Percentiles rank a stretch among this genome's conserved stretches.
These are phyloP conservation scores for Euphorbia schlechtendalii DNA, from an alignment of 441 rosid species.

Conservation along the genomic window DNA sequence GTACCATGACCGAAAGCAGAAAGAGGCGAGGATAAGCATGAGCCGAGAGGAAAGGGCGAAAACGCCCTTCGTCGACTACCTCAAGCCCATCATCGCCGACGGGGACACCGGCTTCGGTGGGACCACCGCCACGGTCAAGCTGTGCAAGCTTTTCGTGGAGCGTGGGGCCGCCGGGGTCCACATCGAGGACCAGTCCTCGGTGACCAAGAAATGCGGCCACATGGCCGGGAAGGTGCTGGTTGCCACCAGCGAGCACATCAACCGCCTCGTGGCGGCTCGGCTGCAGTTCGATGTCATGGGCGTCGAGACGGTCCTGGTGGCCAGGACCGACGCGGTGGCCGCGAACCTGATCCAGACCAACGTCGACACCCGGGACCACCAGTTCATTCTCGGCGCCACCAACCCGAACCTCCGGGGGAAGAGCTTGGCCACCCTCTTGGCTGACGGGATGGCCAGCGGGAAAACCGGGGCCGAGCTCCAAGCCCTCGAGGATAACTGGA, in stretches of 20 bases:
- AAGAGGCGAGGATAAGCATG: slow-evolving; percentile 88
- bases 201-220: slow-evolving; percentile 90
- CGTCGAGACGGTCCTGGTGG: slow-evolving; percentile 77
- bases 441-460: slow-evolving; percentile 66
- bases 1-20: slow-evolving; percentile 87
- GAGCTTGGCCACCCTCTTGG: slow-evolving; percentile 52
- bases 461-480: slow-evolving; percentile 74
- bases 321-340: slow-evolving; percentile 80
- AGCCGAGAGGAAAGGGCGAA: slow-evolving; percentile 73
- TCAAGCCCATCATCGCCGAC: slow-evolving; percentile 92
- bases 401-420: slow-evolving; percentile 63
- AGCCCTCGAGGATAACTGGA: slow-evolving; percentile 77
- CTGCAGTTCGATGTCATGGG: slow-evolving; percentile 95
- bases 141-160: slow-evolving; percentile 88
- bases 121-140: slow-evolving; percentile 86
- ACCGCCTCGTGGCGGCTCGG: slow-evolving; percentile 85
- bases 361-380: slow-evolving; percentile 79
- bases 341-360: slow-evolving; percentile 80
- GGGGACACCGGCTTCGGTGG: slow-evolving; percentile 95
- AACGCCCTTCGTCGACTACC: slow-evolving; percentile 70
- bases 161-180: slow-evolving; percentile 94
- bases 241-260: slow-evolving; percentile 78
- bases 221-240: slow-evolving; percentile 96
- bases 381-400: slow-evolving; percentile 76
- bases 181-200: slow-evolving; percentile 89